Evolutionary conservation across 805 yeast species (phyloP), one percentile per base, ranked within the genome.

Genomic region (Candida alai): DNA sequence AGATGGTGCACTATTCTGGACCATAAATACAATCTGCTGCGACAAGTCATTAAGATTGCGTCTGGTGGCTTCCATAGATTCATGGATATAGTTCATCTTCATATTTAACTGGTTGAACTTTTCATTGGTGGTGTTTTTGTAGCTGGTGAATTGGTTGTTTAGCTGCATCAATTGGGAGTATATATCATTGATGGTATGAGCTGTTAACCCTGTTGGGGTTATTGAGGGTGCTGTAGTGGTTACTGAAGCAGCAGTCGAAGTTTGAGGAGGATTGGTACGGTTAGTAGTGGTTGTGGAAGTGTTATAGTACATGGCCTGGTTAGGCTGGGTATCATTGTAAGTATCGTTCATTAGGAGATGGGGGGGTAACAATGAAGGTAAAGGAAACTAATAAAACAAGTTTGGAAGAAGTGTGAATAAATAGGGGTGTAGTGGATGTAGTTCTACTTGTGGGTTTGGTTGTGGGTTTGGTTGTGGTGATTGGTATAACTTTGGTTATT

Each of bases 21-120:
- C 14, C 17, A 32, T n/a, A 19, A 37, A 29, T 21, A 30, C 15
- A 10, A 36, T 23, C 32, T 39, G 43, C 24, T 42, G 45, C 19
- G 35, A 36, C 13, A 42, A 19, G 12, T 42, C 43, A 19, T 27
- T 26, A 3, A 42, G 20, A 24, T 42, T 32, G 23, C 28, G 28
- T 20, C 36, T 42, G 5, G 38, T 29, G 5, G 29, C 19, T n/a
- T 40, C 44, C 11, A 42, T 30, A 17, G 43, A 40, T 13, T 40
- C 32, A 19, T 40, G 36, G 15, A 49, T 39, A 18, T 42, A 45
- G 27, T 42, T 39, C 6, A 51, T 28, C 18, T 36, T 40, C 26
- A 45, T 39, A 27, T 41, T 46, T n/a, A 55, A 23, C 24, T 48
- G 43, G 22, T 52, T 51, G 19, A 54, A 36, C 25, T 49, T 51